A percentile compares a stretch with the other conserved stretches of the same genome.
These are phyloP conservation scores for Fraxinus latifolia DNA, from an alignment of 305 asterid species.

Conservation along the genomic window DNA sequence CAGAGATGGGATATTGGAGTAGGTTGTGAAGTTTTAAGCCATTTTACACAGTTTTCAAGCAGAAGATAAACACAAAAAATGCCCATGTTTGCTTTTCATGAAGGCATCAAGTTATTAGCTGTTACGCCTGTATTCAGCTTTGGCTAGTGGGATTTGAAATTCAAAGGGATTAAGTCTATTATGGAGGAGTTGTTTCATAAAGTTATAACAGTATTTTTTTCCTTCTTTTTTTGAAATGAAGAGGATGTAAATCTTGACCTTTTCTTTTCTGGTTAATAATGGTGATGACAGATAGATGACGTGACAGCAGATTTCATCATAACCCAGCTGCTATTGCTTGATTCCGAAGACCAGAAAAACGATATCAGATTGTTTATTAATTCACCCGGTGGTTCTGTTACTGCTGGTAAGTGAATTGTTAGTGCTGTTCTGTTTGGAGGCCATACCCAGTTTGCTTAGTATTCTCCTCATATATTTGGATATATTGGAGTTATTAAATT, in stretches of 20 bases:
- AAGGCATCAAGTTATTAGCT: constrained; percentile 1
- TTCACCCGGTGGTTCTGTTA: constrained; percentile 89
- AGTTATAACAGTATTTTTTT: neutral
- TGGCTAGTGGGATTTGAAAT: neutral
- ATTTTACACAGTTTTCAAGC: neutral
- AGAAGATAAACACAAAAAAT: neutral
- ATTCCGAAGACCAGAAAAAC: constrained; percentile 65
- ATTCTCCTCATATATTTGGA: neutral
- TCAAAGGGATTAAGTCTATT: neutral
- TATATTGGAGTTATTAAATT: neutral
- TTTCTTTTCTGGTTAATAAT: constrained; percentile 13
- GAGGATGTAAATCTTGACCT: neutral
- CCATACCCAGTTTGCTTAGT: neutral
- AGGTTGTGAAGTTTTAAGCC: neutral
- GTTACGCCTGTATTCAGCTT: neutral
- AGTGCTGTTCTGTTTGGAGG: neutral
- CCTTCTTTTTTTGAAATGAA: too few relatives aligned
- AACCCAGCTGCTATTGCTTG: constrained; percentile 78
- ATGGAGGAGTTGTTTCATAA: neutral
- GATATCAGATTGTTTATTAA: constrained; percentile 81
- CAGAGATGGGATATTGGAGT: neutral
- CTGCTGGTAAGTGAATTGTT: constrained; percentile 58
- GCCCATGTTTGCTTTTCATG: neutral
- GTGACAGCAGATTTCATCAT: constrained; percentile 74
- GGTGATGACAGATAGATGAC: constrained; percentile 70